Percentiles rank a stretch among this genome's conserved stretches.
These are phyloP conservation scores for Haplosporangium sp. DNA, from an alignment of 371 early-diverging fungal species.

Conservation along the genomic window DNA sequence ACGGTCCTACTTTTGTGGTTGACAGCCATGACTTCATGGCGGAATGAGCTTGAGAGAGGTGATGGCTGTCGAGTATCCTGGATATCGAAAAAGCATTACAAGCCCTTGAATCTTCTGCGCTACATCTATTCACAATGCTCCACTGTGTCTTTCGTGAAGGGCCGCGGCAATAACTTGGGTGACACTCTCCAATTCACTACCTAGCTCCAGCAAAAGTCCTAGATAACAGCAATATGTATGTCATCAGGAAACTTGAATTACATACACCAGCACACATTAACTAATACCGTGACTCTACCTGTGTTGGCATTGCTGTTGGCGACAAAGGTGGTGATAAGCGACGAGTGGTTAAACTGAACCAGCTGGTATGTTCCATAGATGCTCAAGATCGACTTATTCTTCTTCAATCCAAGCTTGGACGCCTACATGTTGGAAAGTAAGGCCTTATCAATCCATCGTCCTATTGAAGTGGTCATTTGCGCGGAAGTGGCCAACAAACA, in stretches of 20 bases:
- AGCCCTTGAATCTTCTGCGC: neutral
- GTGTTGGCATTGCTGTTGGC: slow-evolving; percentile 68
- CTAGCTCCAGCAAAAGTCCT: slow-evolving; percentile 56
- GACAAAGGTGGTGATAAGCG: slow-evolving; percentile 69
- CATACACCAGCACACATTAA: neutral
- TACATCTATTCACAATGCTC: slow-evolving; percentile 13
- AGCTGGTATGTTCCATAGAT: slow-evolving; percentile 69
- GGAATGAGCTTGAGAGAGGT: no score
- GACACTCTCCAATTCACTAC: slow-evolving; percentile 55
- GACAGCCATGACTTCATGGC: no score
- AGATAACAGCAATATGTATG: neutral
- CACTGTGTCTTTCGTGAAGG: slow-evolving; percentile 51
- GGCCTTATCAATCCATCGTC: neutral
- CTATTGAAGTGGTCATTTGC: neutral
- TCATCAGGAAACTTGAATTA: neutral
- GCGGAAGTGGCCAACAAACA: no score
- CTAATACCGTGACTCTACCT: slow-evolving; percentile 49
- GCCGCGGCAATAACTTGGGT: slow-evolving; percentile 54
- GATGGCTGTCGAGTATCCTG: no score
- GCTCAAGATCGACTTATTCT: slow-evolving; percentile 70
- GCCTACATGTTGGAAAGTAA: slow-evolving; percentile 57
- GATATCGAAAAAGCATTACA: neutral
- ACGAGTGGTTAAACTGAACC: slow-evolving; percentile 68
- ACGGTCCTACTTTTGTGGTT: no score
- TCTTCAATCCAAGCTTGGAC: slow-evolving; percentile 71